Conservation (phyloP, 805 yeast genomes). For the Metschnikowia similis region DNA sequence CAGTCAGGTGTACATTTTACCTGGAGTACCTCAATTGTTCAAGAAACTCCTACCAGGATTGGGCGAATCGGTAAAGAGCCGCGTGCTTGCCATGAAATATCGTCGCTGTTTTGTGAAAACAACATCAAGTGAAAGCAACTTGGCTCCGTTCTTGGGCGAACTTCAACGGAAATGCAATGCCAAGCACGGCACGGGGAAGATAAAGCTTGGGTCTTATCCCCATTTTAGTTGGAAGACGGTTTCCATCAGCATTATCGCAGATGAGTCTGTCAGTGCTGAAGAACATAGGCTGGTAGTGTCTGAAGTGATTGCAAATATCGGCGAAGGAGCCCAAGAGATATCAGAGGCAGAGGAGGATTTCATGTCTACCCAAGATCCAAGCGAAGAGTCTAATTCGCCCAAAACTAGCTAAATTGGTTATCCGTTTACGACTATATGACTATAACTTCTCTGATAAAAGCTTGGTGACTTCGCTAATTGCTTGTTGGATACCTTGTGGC, state of each 20-base stretch:
- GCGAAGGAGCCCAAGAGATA: slow-evolving; percentile 53
- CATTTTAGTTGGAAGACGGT: slow-evolving; percentile 60
- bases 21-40: slow-evolving; percentile 81
- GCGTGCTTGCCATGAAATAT: slow-evolving; percentile 21
- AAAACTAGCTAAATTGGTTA: not conserved
- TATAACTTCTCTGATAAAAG: slow-evolving; percentile 57
- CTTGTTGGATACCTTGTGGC: slow-evolving; percentile 61
- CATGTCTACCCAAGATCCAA: slow-evolving; percentile 29
- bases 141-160: slow-evolving; percentile 59
- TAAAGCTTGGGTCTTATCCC: slow-evolving; percentile 84
- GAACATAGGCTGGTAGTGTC: slow-evolving; percentile 43
- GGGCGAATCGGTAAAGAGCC: slow-evolving; percentile 30
- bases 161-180: slow-evolving; percentile 43
- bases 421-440: slow-evolving; percentile 4
- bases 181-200: slow-evolving; percentile 25
- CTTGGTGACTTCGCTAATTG: slow-evolving; percentile 65
- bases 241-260: slow-evolving; percentile 74
- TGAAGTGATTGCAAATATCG: slow-evolving; percentile 42
- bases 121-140: slow-evolving; percentile 52
- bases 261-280: slow-evolving; percentile 24
- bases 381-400: not conserved
- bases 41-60: slow-evolving; percentile 46
- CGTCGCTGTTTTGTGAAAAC: slow-evolving; percentile 62
- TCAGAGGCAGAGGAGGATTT: slow-evolving; percentile 53
- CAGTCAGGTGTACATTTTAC: slow-evolving; percentile 63